These are phyloP conservation scores for Urtica urens DNA, from an alignment of 306 rosid species.

Conservation along the genomic window DNA sequence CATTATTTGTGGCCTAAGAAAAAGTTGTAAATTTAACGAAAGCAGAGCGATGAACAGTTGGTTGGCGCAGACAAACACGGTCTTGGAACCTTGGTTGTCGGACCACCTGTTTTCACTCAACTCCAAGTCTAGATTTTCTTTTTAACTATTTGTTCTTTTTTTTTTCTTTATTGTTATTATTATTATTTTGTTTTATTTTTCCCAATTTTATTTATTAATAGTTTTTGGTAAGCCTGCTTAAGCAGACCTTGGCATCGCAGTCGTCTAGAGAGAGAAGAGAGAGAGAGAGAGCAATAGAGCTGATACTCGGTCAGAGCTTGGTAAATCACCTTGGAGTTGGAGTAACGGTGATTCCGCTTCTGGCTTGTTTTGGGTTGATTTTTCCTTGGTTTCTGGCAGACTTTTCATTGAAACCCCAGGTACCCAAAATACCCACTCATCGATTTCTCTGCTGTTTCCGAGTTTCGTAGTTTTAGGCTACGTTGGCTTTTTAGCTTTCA, in stretches of 20 bases:
- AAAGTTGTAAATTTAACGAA: too few relatives aligned
- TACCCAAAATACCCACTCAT: not conserved
- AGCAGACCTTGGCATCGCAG: not conserved
- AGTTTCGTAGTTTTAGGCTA: not conserved
- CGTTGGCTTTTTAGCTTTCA: not conserved
- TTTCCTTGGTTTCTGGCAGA: not conserved
- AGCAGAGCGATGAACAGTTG: not conserved
- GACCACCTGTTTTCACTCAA: not conserved
- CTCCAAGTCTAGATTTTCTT: not conserved
- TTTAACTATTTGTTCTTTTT: not conserved
- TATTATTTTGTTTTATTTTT: not conserved
- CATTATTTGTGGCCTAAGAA: too few relatives aligned
- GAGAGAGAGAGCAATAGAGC: not conserved
- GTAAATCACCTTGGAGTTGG: not conserved
- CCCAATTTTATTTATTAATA: not conserved
- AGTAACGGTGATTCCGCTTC: not conserved
- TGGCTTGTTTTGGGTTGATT: not conserved
- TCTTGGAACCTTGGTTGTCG: not conserved
- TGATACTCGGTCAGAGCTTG: not conserved
- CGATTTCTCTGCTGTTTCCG: not conserved
- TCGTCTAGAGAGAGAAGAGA: not conserved
- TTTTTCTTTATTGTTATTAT: not conserved
- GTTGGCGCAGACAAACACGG: slow-evolving; percentile 7
- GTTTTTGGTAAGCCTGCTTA: slow-evolving; percentile 1
- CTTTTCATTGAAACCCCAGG: slow-evolving; percentile 1